phyloP scores from a whole-genome alignment of 352 stramenopile species.

The Phytophthora colocasiae region DNA sequence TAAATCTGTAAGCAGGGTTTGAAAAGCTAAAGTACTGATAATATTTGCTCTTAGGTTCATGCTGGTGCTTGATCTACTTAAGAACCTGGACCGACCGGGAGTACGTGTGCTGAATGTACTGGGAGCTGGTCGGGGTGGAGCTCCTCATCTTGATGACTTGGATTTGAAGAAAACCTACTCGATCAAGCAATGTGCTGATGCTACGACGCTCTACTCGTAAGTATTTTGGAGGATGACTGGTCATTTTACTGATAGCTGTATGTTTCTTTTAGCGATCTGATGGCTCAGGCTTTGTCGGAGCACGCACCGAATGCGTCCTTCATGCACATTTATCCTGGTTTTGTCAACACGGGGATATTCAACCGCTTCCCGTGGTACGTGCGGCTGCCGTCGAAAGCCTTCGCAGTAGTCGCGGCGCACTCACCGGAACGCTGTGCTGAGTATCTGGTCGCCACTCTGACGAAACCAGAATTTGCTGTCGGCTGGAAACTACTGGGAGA shows the following conservation, averaged over 20 bases:
- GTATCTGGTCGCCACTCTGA: conserved; percentile 34
- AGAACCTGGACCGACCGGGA: conserved; percentile 23
- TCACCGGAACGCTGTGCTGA: conserved; percentile 33
- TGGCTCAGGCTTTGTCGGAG: conserved; percentile 37
- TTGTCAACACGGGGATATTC: conserved; percentile 36
- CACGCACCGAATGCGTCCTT: conserved; percentile 35
- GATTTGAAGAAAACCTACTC: conserved; percentile 39
- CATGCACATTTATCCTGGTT: conserved; percentile 44
- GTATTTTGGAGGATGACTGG: not conserved
- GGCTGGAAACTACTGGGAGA: conserved; percentile 37
- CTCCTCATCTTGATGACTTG: conserved; percentile 34
- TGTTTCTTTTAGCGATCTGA: conserved; percentile 30
- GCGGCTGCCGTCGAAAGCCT: conserved; percentile 24
- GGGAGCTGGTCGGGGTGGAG: conserved; percentile 31
- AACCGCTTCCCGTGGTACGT: conserved; percentile 37
- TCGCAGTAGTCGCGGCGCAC: conserved; percentile 30
- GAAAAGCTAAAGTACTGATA: not conserved
- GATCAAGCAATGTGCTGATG: conserved; percentile 33
- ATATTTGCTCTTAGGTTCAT: conserved; percentile 31
- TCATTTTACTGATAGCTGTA: not conserved
- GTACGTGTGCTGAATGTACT: conserved; percentile 41
- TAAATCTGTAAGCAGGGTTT: too few relatives aligned
- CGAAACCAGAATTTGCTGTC: conserved; percentile 26
- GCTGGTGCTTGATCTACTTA: conserved; percentile 36
- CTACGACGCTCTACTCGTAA: conserved; percentile 41